Percentiles rank a stretch among this genome's conserved stretches.
These are phyloP conservation scores for Eleusine indica DNA, from an alignment of 176 grass and related monocot species.

Conservation along the genomic window DNA sequence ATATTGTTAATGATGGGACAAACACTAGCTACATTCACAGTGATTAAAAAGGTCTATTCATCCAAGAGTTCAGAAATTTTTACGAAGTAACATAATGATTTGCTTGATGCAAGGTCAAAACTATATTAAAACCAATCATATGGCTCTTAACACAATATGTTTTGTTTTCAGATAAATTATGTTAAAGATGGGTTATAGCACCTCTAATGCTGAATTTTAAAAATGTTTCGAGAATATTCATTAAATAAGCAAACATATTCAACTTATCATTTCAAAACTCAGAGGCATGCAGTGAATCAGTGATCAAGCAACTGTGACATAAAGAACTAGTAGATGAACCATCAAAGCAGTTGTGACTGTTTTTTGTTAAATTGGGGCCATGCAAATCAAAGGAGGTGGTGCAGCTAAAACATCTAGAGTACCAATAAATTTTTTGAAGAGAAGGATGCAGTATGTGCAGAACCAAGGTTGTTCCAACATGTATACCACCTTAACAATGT, in stretches of 20 bases:
- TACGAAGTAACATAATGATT: neutral
- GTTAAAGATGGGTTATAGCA: no score
- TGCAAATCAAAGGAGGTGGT: neutral
- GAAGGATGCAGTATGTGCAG: no score
- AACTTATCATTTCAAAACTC: neutral
- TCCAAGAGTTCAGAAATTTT: neutral
- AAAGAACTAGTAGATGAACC: neutral
- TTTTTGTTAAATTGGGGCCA: no score
- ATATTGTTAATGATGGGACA: neutral
- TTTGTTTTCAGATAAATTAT: neutral
- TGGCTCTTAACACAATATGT: no score
- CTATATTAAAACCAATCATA: neutral
- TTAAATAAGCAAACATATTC: neutral
- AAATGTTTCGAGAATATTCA: neutral
- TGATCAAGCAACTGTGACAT: neutral
- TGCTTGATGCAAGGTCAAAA: neutral
- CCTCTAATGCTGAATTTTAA: no score
- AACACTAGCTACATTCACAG: neutral
- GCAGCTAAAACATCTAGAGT: neutral
- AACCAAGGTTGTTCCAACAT: neutral
- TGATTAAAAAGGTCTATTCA: neutral
- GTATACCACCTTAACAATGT: neutral
- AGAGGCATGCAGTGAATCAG: neutral
- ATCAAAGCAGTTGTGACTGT: neutral
- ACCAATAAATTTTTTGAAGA: neutral